Base-by-base conservation (phyloP, 805 yeast genomes). In the Schwanniomyces polymorphus region DNA sequence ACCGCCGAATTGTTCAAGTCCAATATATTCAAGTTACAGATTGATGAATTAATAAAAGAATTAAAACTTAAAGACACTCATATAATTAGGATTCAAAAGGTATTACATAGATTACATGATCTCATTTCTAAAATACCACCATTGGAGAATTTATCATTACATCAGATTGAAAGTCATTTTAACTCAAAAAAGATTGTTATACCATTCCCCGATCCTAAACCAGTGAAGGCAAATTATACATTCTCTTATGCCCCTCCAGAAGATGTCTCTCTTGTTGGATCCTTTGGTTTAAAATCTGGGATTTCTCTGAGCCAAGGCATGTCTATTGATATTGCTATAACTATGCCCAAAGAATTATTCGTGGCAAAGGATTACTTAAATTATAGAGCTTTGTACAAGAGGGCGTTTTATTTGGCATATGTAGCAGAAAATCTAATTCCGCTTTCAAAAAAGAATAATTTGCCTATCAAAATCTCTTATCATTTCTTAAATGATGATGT, bases 1-100 rank as follows among this genome's bases (percentile, higher is more conserved):
- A 88, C 97, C 0, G 94, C 96, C 1, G 97, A 91, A 64, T 71
- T 92, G 40, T 94, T 91, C 81, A 90, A 91, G 61, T 90, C 97
- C 7, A 94, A 91, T 67, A 91, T 94, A 46, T 92, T 94, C 82
- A 94, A 94, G 65, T 69, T 94, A 48, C 97, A 94, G 70, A 91
- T 94, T 50, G 98, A 91, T 67, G 98, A 91, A 63, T 73, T 94
- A 35, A 72, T 94, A 56, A 80, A 82, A 55, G 98, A 92, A 65
- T 80, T 92, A 35, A 80, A 82, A 56, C 65, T 91, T 35, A 87
- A 87, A 57, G 92, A 88, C 16, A 66, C 80, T 14, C 84, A 85
- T 58, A 78, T 86, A 38, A 63, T 79, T 43, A 73, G 76, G 42
- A 81, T 89, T 47, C 96, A 89, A 61, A 85, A 83, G 51, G 86